A percentile compares a stretch with the other conserved stretches of the same genome.
These are phyloP conservation scores for Globisporangium solare DNA, from an alignment of 352 stramenopile genomes.

Conservation along the genomic window DNA sequence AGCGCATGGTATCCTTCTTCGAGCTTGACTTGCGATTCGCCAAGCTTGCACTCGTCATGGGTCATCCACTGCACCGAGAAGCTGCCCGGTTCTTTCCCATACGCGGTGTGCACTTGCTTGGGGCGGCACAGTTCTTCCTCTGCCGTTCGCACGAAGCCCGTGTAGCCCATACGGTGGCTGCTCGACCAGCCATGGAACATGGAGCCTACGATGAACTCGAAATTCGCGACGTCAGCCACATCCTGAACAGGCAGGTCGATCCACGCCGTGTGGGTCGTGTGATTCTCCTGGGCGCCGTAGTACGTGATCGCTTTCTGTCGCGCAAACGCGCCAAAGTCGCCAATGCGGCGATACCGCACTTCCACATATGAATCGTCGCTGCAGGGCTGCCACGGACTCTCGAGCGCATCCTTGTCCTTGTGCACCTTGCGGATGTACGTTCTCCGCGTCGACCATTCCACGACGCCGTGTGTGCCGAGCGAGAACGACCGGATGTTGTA, in stretches of 20 bases:
- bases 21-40: slow-evolving; percentile 45
- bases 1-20: slow-evolving; percentile 47
- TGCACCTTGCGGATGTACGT: slow-evolving; percentile 72
- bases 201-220: slow-evolving; percentile 77
- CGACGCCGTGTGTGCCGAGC: slow-evolving; percentile 39
- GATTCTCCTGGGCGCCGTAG: slow-evolving; percentile 41
- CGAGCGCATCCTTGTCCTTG: slow-evolving; percentile 25
- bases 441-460: slow-evolving; percentile 69
- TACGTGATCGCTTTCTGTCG: slow-evolving; percentile 50
- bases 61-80: slow-evolving; percentile 81
- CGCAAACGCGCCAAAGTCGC: slow-evolving; percentile 29
- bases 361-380: slow-evolving; percentile 57
- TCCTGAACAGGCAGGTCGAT: slow-evolving; percentile 27
- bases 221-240: slow-evolving; percentile 12
- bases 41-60: slow-evolving; percentile 43
- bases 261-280: slow-evolving; percentile 65
- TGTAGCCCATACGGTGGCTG: slow-evolving; percentile 52
- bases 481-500: slow-evolving; percentile 74
- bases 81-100: slow-evolving; percentile 46
- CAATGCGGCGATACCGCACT: slow-evolving; percentile 45
- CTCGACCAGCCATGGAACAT: slow-evolving; percentile 77
- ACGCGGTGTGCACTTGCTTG: slow-evolving; percentile 82
- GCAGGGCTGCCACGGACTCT: slow-evolving; percentile 64
- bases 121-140: slow-evolving; percentile 53
- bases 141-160: slow-evolving; percentile 32